phyloP scores from a whole-genome alignment of 2,329 filamentous ascomycete species.

The Metarhizium brunneum region DNA sequence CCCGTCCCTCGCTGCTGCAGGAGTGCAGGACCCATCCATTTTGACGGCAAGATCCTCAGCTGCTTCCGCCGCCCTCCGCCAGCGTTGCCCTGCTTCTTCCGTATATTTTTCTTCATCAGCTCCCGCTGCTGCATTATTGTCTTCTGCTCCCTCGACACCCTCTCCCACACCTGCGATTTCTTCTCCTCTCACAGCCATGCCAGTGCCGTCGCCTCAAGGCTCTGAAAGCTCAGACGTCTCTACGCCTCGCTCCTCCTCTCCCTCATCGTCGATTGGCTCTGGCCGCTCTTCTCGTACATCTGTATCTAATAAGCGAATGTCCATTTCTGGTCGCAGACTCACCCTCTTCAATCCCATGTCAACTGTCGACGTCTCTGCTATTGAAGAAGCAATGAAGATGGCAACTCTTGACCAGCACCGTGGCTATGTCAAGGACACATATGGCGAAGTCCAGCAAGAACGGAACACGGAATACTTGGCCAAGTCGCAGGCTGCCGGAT shows the following conservation, averaged over 20 bases:
- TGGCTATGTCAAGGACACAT: slow-evolving; percentile 50
- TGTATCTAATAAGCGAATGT: slow-evolving; percentile 42
- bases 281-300: slow-evolving; percentile 40
- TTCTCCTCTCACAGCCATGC: slow-evolving; percentile 12
- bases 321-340: slow-evolving; percentile 40
- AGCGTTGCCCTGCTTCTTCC: slow-evolving; percentile 4
- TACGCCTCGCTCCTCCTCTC: slow-evolving; percentile 45
- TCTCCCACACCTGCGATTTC: slow-evolving; percentile 6
- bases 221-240: slow-evolving; percentile 41
- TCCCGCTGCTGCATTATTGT: background rate
- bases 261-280: slow-evolving; percentile 37
- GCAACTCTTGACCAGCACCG: slow-evolving; percentile 50
- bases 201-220: slow-evolving; percentile 29
- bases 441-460: slow-evolving; percentile 45
- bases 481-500: slow-evolving; percentile 43
- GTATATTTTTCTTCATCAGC: slow-evolving; percentile 1
- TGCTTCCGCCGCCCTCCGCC: slow-evolving; percentile 1
- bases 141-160: slow-evolving; percentile 3
- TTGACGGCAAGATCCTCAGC: slow-evolving; percentile 4
- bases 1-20: slow-evolving; percentile 5
- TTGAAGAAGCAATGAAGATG: slow-evolving; percentile 52
- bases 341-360: slow-evolving; percentile 47
- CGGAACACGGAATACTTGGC: slow-evolving; percentile 43
- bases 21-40: slow-evolving; percentile 1
- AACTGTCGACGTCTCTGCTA: slow-evolving; percentile 44